These are phyloP conservation scores for Cercophora newfieldiana DNA, from an alignment of 495 filamentous ascomycete genomes.

Conservation along the genomic window DNA sequence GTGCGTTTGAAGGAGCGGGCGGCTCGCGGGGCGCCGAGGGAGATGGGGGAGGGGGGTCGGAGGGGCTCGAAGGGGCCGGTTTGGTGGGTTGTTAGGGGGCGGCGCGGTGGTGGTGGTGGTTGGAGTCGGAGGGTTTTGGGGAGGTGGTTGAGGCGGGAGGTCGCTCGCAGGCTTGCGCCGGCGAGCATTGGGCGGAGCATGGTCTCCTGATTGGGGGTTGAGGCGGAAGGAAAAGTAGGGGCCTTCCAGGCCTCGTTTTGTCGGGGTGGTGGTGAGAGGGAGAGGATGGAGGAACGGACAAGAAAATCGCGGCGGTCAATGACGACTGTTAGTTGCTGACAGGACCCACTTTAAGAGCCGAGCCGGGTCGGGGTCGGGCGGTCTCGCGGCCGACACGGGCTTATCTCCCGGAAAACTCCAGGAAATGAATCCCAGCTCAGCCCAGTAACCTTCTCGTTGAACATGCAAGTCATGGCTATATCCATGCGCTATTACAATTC, in stretches of 20 bases:
- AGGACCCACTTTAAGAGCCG: neutral
- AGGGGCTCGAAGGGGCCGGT: conserved; percentile 63
- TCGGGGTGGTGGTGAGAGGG: neutral
- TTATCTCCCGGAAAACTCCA: neutral
- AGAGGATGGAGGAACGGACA: neutral
- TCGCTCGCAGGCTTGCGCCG: conserved; percentile 4
- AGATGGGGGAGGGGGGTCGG: conserved; percentile 74
- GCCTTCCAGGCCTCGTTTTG: neutral
- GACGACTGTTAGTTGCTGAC: neutral
- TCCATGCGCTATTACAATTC: neutral
- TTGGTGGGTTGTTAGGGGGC: conserved; percentile 12
- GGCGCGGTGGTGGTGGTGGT: conserved; percentile 9
- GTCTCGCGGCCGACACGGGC: neutral
- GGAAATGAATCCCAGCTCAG: neutral
- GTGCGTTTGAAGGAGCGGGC: conserved; percentile 66
- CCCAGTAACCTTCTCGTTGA: too few relatives aligned
- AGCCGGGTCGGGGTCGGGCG: neutral
- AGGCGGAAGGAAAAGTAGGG: neutral
- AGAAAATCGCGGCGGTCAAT: conserved; percentile 4
- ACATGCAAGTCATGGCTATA: neutral
- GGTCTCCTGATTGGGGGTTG: neutral
- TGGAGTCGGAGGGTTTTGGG: neutral
- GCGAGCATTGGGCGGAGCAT: conserved; percentile 10
- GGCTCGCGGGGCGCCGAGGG: conserved; percentile 71
- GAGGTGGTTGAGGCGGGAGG: conserved; percentile 3